Base-by-base conservation (phyloP, 129 eudicot species). In the sunflower (Helianthus annuus) region DNA sequence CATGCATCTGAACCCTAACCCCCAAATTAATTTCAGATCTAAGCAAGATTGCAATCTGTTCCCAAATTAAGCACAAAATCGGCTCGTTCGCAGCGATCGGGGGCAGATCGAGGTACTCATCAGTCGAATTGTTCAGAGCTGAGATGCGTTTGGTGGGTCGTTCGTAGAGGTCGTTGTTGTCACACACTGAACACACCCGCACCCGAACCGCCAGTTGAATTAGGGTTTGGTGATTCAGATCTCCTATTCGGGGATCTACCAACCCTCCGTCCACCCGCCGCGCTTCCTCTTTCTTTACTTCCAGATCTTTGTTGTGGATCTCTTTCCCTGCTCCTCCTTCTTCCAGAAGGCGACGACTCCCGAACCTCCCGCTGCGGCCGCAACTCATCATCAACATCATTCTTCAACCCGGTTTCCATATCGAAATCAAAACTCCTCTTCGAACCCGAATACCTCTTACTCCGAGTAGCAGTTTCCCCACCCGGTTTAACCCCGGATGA, bases 241-340 rank as follows among this genome's bases (percentile, higher is more conserved):
- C 99, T 86, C 44, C 96, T 79, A n/a, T 77, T 86, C 2, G 99
- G 99, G 80, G 99, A 95, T 74, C 96, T 79, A 73, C 99, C 90
- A 45, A 95, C 96, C 79, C 99, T 87, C 60, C 83, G 51, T 44
- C 81, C 82, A 5, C 39, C 57, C 22, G 6, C 44, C 14, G 77
- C 82, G 12, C 48, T 68, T 69, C 62, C 84, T 67, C 97, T 80
- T 70, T 90, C 97, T 46, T 89, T 76, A 61, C 97, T 87, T 1
- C 87, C 91, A 5, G 97, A 89, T 73, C 89, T 78, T 75, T 73
- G 82, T 70, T 82, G 85, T 52, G 70, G 78, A 63, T 91, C 97
- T 70, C 96, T 77, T 54, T 90, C 96, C 69, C 98, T 79, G 36
- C 82, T 78, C 85, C 99, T 66, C 52, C 99, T 82, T 34, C 84